These are phyloP conservation scores for Edaphochlamys debaryana DNA, from an alignment of 139 green algal genomes.

Conservation along the genomic window DNA sequence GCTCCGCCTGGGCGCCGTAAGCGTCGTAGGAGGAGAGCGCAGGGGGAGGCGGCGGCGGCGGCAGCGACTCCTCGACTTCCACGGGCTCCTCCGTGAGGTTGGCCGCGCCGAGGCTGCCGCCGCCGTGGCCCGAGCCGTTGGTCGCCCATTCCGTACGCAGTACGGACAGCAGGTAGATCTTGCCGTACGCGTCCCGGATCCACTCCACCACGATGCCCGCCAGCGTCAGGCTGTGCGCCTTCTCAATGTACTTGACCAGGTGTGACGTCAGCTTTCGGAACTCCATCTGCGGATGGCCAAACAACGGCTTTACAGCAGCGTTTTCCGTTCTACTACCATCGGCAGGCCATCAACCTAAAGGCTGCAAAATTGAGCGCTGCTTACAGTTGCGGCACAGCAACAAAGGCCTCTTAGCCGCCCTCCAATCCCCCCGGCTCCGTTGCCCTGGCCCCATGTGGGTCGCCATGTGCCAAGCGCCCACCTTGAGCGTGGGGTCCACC, in stretches of 20 bases:
- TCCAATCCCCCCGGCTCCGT: too few species aligned
- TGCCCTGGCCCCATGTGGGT: too few species aligned
- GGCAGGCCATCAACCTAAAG: too few species aligned
- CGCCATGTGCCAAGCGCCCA: too few species aligned
- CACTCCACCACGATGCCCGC: conserved; percentile 63
- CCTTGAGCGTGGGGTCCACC: conserved; percentile 62
- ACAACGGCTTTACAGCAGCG: too few species aligned
- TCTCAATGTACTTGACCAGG: conserved; percentile 73
- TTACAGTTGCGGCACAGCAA: too few species aligned
- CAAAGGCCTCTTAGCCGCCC: too few species aligned
- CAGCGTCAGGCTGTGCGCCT: conserved; percentile 63
- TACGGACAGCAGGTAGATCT: conserved; percentile 61
- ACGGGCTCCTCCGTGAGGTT: conserved; percentile 19
- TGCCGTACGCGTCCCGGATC: conserved; percentile 48
- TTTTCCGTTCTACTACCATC: too few species aligned
- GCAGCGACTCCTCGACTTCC: conserved; percentile 25
- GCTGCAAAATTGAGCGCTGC: too few species aligned
- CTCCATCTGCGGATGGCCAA: conserved; percentile 52
- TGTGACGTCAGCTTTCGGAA: conserved; percentile 54
- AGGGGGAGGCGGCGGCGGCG: conserved; percentile 1
- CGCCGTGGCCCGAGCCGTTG: conserved; percentile 48
- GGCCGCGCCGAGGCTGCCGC: conserved; percentile 38
- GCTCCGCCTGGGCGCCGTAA: too few species aligned
- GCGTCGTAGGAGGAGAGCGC: not conserved
- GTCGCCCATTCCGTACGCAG: conserved; percentile 67